Conservation (phyloP, 129 eudicot species). For the Flaveria robusta region DNA sequence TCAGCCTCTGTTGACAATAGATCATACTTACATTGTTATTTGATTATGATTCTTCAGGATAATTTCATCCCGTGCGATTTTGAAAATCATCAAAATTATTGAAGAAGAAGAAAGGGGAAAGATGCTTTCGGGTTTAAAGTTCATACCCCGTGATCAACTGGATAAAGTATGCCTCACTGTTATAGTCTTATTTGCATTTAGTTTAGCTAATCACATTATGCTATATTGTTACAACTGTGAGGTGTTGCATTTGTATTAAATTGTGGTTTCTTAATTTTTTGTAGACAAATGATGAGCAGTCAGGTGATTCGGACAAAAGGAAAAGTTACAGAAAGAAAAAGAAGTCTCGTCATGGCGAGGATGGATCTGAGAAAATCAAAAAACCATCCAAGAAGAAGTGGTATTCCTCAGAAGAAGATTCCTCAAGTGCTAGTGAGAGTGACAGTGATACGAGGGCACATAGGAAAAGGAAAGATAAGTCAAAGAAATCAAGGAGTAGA, state of each 20-base stretch:
- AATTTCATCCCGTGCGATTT: neutral
- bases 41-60: neutral
- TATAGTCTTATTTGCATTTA: constrained; percentile 1
- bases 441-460: constrained; percentile 42
- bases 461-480: constrained; percentile 38
- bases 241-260: constrained; percentile 12
- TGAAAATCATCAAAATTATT: neutral
- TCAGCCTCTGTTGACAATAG: neutral
- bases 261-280: neutral
- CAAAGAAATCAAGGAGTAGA: constrained; percentile 33
- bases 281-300: constrained; percentile 43
- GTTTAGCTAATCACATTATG: neutral
- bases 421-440: constrained; percentile 43
- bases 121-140: constrained; percentile 84
- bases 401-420: constrained; percentile 74
- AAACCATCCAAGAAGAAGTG: constrained; percentile 78
- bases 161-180: constrained; percentile 42
- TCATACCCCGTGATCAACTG: constrained; percentile 75
- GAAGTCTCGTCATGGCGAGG: constrained; percentile 50
- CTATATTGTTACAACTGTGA: neutral
- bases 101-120: neutral
- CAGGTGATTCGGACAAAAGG: constrained; percentile 42
- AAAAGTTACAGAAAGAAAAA: constrained; percentile 50
- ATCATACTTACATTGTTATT: neutral
- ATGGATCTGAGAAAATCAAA: constrained; percentile 58